phyloP scores from a whole-genome alignment of 202 grass and related monocot species.

The Carex sylvatica region DNA sequence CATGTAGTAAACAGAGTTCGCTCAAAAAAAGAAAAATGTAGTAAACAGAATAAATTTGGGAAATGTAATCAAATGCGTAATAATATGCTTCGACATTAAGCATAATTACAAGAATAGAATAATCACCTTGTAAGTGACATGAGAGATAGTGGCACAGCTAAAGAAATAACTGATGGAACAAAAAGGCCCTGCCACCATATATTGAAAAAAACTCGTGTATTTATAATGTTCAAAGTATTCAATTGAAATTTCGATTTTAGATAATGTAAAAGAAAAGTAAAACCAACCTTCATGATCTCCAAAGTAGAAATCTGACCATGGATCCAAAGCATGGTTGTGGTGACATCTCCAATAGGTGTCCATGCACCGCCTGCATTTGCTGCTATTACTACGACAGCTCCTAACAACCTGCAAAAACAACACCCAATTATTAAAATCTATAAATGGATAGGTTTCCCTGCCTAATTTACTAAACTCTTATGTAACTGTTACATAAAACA shows the following conservation, averaged over 20 bases:
- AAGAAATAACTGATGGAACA: slow-evolving; percentile 67
- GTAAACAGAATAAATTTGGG: background rate
- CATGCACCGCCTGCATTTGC: slow-evolving; percentile 97
- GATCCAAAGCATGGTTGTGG: slow-evolving; percentile 98
- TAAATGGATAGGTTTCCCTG: slow-evolving; percentile 8
- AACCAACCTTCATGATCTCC: slow-evolving; percentile 69
- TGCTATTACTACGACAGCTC: slow-evolving; percentile 87
- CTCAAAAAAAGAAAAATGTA: too few species aligned
- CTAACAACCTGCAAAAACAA: slow-evolving; percentile 82
- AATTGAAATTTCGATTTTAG: background rate
- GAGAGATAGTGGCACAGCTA: slow-evolving; percentile 68
- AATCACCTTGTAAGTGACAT: slow-evolving; percentile 92
- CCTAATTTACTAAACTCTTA: background rate
- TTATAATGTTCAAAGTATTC: slow-evolving; percentile 8
- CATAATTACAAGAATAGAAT: slow-evolving; percentile 29
- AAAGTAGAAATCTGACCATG: slow-evolving; percentile 88
- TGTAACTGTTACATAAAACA: background rate
- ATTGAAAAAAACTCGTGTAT: slow-evolving; percentile 17
- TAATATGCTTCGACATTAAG: background rate
- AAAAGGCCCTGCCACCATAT: slow-evolving; percentile 74
- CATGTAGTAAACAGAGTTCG: slow-evolving; percentile 21
- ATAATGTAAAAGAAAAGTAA: slow-evolving; percentile 19
- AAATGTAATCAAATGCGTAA: background rate
- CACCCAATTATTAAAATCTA: slow-evolving; percentile 6
- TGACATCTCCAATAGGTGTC: slow-evolving; percentile 99